Evolutionary conservation across 2,329 filamentous ascomycete genomes (phyloP), one percentile per base, ranked within the genome.

Genomic region (Raffaelea deltoideospora): DNA sequence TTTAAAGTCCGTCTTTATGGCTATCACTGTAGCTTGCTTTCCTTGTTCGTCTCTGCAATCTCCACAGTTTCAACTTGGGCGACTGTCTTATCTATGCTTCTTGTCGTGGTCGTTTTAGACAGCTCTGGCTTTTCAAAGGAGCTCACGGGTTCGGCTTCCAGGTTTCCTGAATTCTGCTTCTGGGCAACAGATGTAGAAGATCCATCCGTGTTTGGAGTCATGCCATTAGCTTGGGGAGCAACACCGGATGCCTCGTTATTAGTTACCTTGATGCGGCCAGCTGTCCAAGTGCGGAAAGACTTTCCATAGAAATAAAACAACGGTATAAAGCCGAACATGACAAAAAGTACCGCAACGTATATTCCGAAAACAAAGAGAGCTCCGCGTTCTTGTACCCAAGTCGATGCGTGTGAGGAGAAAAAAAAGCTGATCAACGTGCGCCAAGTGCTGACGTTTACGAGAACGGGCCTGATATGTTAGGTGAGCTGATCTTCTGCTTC

Each of bases 381-480:
- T 0, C 53, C 53, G 24, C 45, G 43, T 18, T 51, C 42, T 10
- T 48, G 42, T 28, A 54, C 48, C 53, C 53, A 54, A 19, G 39
- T 40, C 6, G 49, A 50, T 8, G 50, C 47, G 28, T 50, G 41
- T 29, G 50, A 53, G 17, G 48, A 49, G 21, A 55, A 36, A 37
- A 53, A 53, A 42, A 54, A 54, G 21, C 48, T 48, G 15, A 54
- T 48, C 28, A 53, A 43, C 26, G 53, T 48, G 10, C 52, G 46
- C 17, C 51, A 40, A 7, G 48, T 53, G 13, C 50, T 49, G 10
- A 55, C 51, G 31, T 54, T 54, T 10, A 54, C 51, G 19, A 55
- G 44, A 3, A 54, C 51, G 3, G 52, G 52, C 3, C 53, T 50
- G n/a, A 7, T 13, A 8, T 4, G n/a, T 31, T 19, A 21, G 24